Base-by-base conservation (phyloP, 2,329 filamentous ascomycete genomes). In the Volutella citrinella region DNA sequence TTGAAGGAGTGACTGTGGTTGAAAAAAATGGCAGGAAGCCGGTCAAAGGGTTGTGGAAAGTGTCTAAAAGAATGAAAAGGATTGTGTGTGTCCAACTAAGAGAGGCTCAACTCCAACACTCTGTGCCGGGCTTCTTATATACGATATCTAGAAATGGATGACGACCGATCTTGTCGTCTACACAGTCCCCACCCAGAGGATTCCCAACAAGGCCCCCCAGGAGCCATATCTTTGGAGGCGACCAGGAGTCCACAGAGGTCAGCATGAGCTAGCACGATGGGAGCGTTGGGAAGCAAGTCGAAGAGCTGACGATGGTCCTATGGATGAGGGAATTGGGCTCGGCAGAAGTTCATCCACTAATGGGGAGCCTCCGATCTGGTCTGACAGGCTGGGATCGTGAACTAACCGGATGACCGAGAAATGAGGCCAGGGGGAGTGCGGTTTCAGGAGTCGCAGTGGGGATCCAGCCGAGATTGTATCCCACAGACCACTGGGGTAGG, bases 381-480 rank as follows among this genome's bases (percentile, higher is more conserved):
- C 22, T 45, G 46, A 52, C 34, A 40, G 38, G 24, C 48, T 36
- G 26, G 42, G 50, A 40, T 30, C 38, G 42, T 34, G 38, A 40
- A 42, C 43, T 35, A 33, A 47, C 40, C 42, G 36, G 38, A 48
- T 38, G 32, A 52, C 34, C 29, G 34, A 43, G 40, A 43, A 45
- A 51, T 50, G 40, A 53, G 42, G 37, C 32, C 32, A 25, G 36
- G 36, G 30, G 42, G 34, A 27, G 20, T 45, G 29, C 36, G 29
- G 50, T 53, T 53, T 53, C 50, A 52, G 46, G 34, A 43, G 45
- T 43, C 43, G 44, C 39, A 43, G 48, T 49, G 44, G 48, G 36
- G 42, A 44, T 36, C 27, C 32, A 30, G 27, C 50, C 48, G 49
- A 51, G 36, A 52, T 52, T 51, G 41, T 35, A 36, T 27, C 40